A percentile compares a stretch with the other conserved stretches of the same genome.
Evolutionary conservation across 1,139 yeast genomes (phyloP).

Genomic region (Maudiozyma humilis): DNA sequence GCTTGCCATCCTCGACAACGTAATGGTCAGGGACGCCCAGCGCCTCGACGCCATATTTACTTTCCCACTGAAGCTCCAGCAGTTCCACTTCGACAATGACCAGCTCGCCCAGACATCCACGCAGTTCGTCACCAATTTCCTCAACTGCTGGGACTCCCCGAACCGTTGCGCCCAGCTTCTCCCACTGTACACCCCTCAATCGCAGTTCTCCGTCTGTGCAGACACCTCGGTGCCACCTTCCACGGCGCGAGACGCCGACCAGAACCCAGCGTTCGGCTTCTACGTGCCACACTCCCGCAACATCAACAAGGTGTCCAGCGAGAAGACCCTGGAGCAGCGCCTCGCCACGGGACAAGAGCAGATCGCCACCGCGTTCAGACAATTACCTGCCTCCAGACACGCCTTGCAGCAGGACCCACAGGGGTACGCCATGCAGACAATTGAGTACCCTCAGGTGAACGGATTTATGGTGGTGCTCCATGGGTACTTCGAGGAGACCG

Average conservation of each 20-base stretch:
- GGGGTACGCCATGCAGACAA: slow-evolving; percentile 69
- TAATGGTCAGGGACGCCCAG: slow-evolving; percentile 63
- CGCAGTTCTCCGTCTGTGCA: slow-evolving; percentile 70
- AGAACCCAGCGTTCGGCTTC: slow-evolving; percentile 48
- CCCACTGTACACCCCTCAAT: slow-evolving; percentile 68
- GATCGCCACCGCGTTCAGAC: slow-evolving; percentile 52
- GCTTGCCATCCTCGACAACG: slow-evolving; percentile 70
- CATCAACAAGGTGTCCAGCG: slow-evolving; percentile 57
- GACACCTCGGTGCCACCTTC: slow-evolving; percentile 42
- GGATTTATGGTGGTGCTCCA: slow-evolving; percentile 75
- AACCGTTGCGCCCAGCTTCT: slow-evolving; percentile 57
- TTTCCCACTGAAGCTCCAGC: slow-evolving; percentile 42
- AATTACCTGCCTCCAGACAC: slow-evolving; percentile 72
- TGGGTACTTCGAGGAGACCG: slow-evolving; percentile 72
- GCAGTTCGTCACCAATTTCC: slow-evolving; percentile 64
- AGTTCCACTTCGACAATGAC: slow-evolving; percentile 74
- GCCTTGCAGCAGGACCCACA: slow-evolving; percentile 54
- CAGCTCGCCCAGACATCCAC: slow-evolving; percentile 65
- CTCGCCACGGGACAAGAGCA: slow-evolving; percentile 65
- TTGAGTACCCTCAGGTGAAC: slow-evolving; percentile 59
- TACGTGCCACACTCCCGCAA: slow-evolving; percentile 71
- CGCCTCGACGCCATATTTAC: slow-evolving; percentile 45
- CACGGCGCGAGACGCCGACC: slow-evolving; percentile 35
- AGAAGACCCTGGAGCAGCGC: slow-evolving; percentile 46
- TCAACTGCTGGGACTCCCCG: slow-evolving; percentile 66